Evolutionary conservation across 306 rosid species (phyloP).

Genomic region (Cucumis hystrix): DNA sequence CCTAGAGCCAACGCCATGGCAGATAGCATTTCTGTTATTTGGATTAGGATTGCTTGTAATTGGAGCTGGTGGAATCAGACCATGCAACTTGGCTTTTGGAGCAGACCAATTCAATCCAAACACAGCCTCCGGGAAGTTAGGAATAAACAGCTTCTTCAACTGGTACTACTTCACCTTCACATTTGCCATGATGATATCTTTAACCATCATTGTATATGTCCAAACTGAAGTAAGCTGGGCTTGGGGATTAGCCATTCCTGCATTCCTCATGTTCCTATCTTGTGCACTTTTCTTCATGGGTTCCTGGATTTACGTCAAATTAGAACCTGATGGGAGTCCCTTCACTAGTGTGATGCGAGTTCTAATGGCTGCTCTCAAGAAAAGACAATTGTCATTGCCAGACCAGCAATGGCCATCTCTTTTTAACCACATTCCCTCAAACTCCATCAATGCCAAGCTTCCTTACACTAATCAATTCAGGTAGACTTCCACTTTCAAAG

Average conservation of each 20-base stretch:
- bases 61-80: slow-evolving; percentile 74
- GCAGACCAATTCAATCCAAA: slow-evolving; percentile 79
- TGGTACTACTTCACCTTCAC: slow-evolving; percentile 74
- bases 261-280: slow-evolving; percentile 52
- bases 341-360: slow-evolving; percentile 53
- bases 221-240: slow-evolving; percentile 79
- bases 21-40: slow-evolving; percentile 34
- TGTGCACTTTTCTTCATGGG: slow-evolving; percentile 49
- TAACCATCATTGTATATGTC: slow-evolving; percentile 52
- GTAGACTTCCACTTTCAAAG: slow-evolving; percentile 7
- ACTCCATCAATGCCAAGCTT: slow-evolving; percentile 41
- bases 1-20: slow-evolving; percentile 47
- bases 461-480: slow-evolving; percentile 64
- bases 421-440: slow-evolving; percentile 33
- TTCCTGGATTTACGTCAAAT: slow-evolving; percentile 52
- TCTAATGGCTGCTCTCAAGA: slow-evolving; percentile 40
- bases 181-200: slow-evolving; percentile 46
- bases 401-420: slow-evolving; percentile 35
- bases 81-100: slow-evolving; percentile 82
- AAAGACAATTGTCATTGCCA: slow-evolving; percentile 30
- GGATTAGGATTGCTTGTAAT: slow-evolving; percentile 44
- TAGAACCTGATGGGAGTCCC: slow-evolving; percentile 67
- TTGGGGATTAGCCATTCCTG: slow-evolving; percentile 60
- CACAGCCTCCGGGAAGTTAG: slow-evolving; percentile 59
- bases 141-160: slow-evolving; percentile 78